A percentile compares a stretch with the other conserved stretches of the same genome.
These are phyloP conservation scores for Phaseolus lunatus DNA, from an alignment of 306 rosid genomes.

Conservation along the genomic window DNA sequence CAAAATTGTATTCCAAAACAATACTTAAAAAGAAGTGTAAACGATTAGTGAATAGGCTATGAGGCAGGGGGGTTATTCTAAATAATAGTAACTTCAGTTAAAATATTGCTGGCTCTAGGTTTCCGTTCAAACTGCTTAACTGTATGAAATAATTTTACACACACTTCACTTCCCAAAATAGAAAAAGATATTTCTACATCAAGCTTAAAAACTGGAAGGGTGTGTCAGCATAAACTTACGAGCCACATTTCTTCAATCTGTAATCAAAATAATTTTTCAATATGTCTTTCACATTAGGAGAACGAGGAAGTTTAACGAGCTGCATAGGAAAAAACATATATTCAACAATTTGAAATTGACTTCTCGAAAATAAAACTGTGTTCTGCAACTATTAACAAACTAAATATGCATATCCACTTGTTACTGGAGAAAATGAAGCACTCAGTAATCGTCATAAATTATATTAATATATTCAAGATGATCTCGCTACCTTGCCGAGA, in stretches of 20 bases:
- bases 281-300: conserved; percentile 80
- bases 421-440: conserved; percentile 35
- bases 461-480: conserved; percentile 17
- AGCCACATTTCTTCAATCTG: conserved; percentile 69
- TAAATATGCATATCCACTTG: conserved; percentile 19
- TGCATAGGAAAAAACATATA: conserved; percentile 54
- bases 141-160: conserved; percentile 26
- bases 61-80: conserved; percentile 18
- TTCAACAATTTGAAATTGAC: conserved; percentile 37
- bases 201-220: conserved; percentile 34
- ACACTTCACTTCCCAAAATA: conserved; percentile 1
- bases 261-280: conserved; percentile 70
- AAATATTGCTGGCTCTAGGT: conserved; percentile 14
- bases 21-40: conserved; percentile 6
- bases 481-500: conserved; percentile 78
- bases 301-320: conserved; percentile 94
- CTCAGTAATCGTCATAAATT: conserved; percentile 19
- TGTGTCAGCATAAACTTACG: conserved; percentile 63
- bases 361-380: conserved; percentile 20
- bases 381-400: conserved; percentile 3
- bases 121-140: conserved; percentile 25
- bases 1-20: neutral
- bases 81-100: conserved; percentile 13
- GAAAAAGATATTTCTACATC: conserved; percentile 20
- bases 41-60: neutral